A percentile compares a stretch with the other conserved stretches of the same genome.
Evolutionary conservation across 2,329 filamentous ascomycete species (phyloP).

Genomic region (Penicillium sp.): DNA sequence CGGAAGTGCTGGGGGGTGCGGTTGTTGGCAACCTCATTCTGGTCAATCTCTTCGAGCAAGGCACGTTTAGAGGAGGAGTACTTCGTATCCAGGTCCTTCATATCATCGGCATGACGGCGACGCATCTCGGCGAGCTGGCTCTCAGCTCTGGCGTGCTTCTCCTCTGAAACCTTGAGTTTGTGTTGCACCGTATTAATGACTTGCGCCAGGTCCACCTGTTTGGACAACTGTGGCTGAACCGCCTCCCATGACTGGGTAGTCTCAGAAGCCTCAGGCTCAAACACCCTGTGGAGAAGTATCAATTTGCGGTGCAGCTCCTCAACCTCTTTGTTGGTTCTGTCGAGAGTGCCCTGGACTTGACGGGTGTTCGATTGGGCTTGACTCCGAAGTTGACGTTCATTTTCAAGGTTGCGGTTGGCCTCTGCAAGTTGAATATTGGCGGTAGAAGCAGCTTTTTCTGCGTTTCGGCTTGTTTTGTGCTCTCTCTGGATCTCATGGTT

Average conservation of each 20-base stretch:
- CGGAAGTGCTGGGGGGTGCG: conserved; percentile 75
- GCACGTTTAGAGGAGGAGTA: conserved; percentile 70
- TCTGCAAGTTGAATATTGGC: conserved; percentile 84
- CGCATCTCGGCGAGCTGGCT: conserved; percentile 79
- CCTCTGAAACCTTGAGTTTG: conserved; percentile 80
- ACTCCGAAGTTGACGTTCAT: conserved; percentile 80
- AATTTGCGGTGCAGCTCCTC: conserved; percentile 79
- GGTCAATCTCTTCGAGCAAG: conserved; percentile 83
- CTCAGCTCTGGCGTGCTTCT: conserved; percentile 81
- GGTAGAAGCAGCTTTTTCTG: conserved; percentile 83
- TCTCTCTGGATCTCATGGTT: conserved; percentile 90
- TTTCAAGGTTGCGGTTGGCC: conserved; percentile 85
- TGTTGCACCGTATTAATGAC: conserved; percentile 89
- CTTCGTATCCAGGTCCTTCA: conserved; percentile 66
- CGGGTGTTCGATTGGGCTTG: conserved; percentile 87
- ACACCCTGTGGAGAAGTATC: conserved; percentile 80
- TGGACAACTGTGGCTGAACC: conserved; percentile 69
- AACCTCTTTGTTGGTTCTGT: conserved; percentile 79
- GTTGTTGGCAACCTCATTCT: conserved; percentile 73
- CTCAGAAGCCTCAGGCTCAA: conserved; percentile 74
- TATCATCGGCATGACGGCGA: conserved; percentile 71
- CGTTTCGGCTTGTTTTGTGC: conserved; percentile 85
- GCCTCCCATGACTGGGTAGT: conserved; percentile 70
- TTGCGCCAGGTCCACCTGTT: conserved; percentile 75
- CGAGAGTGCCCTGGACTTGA: conserved; percentile 77